Base-by-base conservation (phyloP, 2,329 filamentous ascomycete genomes). In the Aspergillus tubingensis region DNA sequence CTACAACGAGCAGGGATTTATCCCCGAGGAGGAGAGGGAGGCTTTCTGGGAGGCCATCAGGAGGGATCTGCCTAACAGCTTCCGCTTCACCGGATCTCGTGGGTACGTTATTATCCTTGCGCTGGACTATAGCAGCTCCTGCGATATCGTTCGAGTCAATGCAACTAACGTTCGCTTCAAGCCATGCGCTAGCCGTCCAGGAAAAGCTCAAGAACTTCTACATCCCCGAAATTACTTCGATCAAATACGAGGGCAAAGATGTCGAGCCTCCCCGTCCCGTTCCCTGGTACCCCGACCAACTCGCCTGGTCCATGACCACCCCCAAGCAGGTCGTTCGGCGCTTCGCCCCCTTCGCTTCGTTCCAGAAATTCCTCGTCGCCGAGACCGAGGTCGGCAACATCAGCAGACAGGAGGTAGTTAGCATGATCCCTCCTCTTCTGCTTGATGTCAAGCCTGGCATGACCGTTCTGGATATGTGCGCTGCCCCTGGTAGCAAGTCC, bases 311-410 rank as follows among this genome's bases (percentile, higher is more conserved):
- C 77, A 98, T 98, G 92, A 96, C 93, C 49, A 98, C 94, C 5
- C 92, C 95, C 64, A 99, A 98, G 84, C 93, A 96, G 73, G 89
- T 98, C 66, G 86, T 99, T 64, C 90, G 95, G 70, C 93, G 93
- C 74, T 96, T 96, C 77, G 88, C 91, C 38, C 95, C 95, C 2
- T 99, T 99, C 75, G 89, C 92, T 53, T 90, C 91, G 27, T 98
- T 99, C 79, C 95, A 99, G 77, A 96, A 96, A 76, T 99, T 97
- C 81, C 85, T 99, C 54, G 95, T 99, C 53, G 96, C 94, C 55
- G 95, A 99, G 83, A 97, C 95, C 3, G 92, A 91, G 59, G 92
- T 98, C 21, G 95, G 95, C 70, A 99, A 98, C 76, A 98, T 99
- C 71, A 96, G 91, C 78, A 88, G 95, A 70, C 95, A 99, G 78